phyloP scores from a whole-genome alignment of 2,329 filamentous ascomycete genomes.

The Fusarium beomiforme region DNA sequence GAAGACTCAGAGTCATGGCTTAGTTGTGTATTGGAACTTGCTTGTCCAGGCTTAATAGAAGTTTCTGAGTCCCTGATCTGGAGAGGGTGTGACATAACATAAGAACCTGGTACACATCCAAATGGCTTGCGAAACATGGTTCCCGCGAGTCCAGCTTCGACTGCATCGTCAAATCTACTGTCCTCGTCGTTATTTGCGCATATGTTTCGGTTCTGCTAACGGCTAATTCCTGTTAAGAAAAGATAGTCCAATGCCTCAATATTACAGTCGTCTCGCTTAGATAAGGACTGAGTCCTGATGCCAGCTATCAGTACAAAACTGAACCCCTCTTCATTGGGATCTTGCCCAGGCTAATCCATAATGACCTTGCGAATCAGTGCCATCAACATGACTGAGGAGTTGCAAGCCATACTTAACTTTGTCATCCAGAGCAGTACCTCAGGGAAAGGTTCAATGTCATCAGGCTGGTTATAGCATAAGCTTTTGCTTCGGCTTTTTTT shows the following conservation, averaged over 20 bases:
- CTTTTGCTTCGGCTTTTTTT: background rate
- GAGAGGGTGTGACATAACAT: background rate
- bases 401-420: background rate
- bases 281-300: background rate
- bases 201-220: background rate
- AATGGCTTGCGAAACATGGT: background rate
- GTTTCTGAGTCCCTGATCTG: background rate
- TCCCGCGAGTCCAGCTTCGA: background rate
- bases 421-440: background rate
- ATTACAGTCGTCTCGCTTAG: background rate
- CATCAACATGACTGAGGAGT: background rate
- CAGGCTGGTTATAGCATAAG: background rate
- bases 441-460: background rate
- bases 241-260: background rate
- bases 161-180: background rate
- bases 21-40: background rate
- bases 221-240: background rate
- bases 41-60: background rate
- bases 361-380: background rate
- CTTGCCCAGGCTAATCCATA: background rate
- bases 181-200: background rate
- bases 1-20: background rate
- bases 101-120: background rate
- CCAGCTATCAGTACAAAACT: background rate
- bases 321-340: background rate